phyloP scores from a whole-genome alignment of 192 early-diverging fungal genomes.

The Rhizophagus sp. region DNA sequence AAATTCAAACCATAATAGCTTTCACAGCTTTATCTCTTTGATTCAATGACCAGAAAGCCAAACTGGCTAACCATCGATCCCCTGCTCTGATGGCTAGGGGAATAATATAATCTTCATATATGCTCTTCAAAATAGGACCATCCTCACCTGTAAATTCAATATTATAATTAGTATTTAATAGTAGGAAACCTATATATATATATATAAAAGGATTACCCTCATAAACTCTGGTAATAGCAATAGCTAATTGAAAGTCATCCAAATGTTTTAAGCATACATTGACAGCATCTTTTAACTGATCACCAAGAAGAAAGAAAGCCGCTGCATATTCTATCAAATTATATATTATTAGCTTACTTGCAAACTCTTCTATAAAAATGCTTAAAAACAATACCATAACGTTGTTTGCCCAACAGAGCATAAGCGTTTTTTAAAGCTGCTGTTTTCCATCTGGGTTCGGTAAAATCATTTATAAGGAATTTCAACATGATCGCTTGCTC shows the following conservation, averaged over 20 bases:
- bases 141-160: constrained; percentile 51
- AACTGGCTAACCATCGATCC: constrained; percentile 68
- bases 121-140: constrained; percentile 54
- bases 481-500: constrained; percentile 88
- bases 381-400: constrained; percentile 65
- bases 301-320: constrained; percentile 92
- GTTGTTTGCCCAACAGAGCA: constrained; percentile 91
- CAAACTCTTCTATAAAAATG: neutral
- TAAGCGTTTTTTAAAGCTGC: constrained; percentile 98
- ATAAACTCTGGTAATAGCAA: constrained; percentile 87
- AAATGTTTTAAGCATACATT: constrained; percentile 91
- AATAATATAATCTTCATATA: constrained; percentile 49
- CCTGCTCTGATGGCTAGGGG: constrained; percentile 53
- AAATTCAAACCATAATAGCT: constrained; percentile 25
- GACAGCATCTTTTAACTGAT: constrained; percentile 86
- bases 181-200: no score
- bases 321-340: constrained; percentile 77
- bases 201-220: constrained; percentile 62
- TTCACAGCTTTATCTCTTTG: constrained; percentile 34
- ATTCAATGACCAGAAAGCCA: constrained; percentile 46
- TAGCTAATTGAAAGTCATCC: constrained; percentile 89
- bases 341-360: neutral
- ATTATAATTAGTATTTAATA: neutral
- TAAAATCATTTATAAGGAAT: constrained; percentile 93
- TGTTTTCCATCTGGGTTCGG: constrained; percentile 83